Conservation (phyloP, 345 rosid species). For the Odontarrhena argentea region DNA sequence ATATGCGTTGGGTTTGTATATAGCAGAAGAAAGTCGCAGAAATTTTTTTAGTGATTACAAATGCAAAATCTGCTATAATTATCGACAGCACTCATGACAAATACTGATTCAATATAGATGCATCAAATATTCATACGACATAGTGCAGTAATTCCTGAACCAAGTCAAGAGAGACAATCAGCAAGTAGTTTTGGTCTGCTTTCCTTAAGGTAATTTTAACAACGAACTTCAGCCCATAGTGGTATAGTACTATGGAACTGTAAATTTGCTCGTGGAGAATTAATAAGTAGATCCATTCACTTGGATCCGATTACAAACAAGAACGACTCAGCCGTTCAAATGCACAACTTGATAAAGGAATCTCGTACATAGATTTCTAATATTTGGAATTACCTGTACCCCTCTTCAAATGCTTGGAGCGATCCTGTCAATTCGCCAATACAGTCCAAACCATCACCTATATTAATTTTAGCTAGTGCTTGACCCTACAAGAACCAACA, state of each 20-base stretch:
- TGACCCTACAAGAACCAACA: conserved; percentile 69
- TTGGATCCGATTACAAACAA: conserved; percentile 12
- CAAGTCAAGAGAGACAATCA: conserved; percentile 6
- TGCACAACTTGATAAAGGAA: conserved; percentile 20
- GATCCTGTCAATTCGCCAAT: conserved; percentile 77
- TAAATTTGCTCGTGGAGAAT: conserved; percentile 5
- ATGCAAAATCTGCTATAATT: conserved; percentile 11
- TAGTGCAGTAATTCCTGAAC: conserved; percentile 3
- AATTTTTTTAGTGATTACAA: background rate
- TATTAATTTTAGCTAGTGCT: conserved; percentile 77
- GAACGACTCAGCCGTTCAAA: conserved; percentile 19
- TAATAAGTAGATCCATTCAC: conserved; percentile 11
- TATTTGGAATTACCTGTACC: conserved; percentile 58
- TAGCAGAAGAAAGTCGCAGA: background rate
- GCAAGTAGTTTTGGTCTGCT: conserved; percentile 7
- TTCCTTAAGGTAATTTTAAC: background rate
- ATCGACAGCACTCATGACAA: conserved; percentile 7
- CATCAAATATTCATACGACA: conserved; percentile 2
- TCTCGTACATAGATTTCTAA: conserved; percentile 3
- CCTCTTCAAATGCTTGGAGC: conserved; percentile 71
- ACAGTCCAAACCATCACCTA: conserved; percentile 75
- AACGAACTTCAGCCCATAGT: conserved; percentile 6
- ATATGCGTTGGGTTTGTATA: background rate
- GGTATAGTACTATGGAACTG: conserved; percentile 14
- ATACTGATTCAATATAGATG: conserved; percentile 1